These are phyloP conservation scores for Erysiphe pulchra DNA, from an alignment of 2,329 filamentous ascomycete species.

Conservation along the genomic window DNA sequence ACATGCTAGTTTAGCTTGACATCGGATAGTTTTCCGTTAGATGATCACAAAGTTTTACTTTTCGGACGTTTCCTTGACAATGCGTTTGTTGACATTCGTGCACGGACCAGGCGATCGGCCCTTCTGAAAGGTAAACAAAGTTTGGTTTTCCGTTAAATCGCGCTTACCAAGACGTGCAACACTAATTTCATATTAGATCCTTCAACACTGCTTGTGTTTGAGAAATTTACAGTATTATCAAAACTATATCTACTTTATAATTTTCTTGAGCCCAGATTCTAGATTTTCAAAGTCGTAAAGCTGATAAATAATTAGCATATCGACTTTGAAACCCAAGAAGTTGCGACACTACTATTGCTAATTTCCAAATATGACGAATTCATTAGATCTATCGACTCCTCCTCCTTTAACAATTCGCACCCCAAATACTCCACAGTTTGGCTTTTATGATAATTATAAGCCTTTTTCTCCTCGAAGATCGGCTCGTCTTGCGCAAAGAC, in stretches of 20 bases:
- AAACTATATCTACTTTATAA: too few relatives aligned
- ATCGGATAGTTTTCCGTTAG: too few relatives aligned
- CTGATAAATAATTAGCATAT: too few relatives aligned
- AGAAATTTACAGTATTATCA: too few relatives aligned
- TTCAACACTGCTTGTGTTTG: too few relatives aligned
- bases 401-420: slow-evolving; percentile 31
- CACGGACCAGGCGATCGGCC: background rate
- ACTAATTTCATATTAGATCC: too few relatives aligned
- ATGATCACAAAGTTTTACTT: background rate
- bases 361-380: slow-evolving; percentile 9
- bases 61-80: background rate
- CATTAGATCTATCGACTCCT: slow-evolving; percentile 24
- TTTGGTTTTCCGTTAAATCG: background rate
- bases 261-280: too few relatives aligned
- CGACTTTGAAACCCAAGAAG: too few relatives aligned
- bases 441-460: slow-evolving; percentile 41
- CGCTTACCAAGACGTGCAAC: background rate
- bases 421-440: slow-evolving; percentile 42
- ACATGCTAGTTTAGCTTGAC: background rate
- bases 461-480: slow-evolving; percentile 50
- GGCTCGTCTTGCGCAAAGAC: slow-evolving; percentile 17
- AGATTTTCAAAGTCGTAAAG: too few relatives aligned
- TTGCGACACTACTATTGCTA: background rate
- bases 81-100: background rate
- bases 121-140: background rate